phyloP scores from a whole-genome alignment of 768 basidiomycete genomes.

The Flagelloscypha sp. region DNA sequence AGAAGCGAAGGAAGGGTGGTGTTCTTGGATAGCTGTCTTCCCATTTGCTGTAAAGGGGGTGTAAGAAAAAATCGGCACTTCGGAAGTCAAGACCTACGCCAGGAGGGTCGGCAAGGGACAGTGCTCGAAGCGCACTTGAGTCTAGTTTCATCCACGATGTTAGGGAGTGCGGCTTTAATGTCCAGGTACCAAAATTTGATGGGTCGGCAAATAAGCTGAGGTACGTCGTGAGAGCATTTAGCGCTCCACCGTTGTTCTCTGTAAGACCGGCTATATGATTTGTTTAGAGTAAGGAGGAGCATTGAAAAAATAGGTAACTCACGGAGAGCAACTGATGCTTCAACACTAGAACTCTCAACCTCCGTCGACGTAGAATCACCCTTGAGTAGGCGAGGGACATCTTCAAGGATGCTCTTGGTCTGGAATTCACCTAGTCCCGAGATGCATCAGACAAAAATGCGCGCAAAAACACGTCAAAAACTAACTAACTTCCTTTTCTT shows the following conservation, averaged over 20 bases:
- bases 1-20: constrained; percentile 83
- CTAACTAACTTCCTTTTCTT: constrained; percentile 66
- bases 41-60: constrained; percentile 20
- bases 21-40: constrained; percentile 63
- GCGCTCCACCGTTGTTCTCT: constrained; percentile 75
- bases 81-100: constrained; percentile 33
- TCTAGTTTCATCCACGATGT: constrained; percentile 94
- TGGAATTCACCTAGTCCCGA: constrained; percentile 70
- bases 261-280: constrained; percentile 1
- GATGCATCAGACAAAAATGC: neutral
- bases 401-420: constrained; percentile 70
- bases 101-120: constrained; percentile 74
- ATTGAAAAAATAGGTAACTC: constrained; percentile 15
- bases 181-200: constrained; percentile 73
- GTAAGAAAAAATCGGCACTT: neutral
- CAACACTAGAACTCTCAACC: constrained; percentile 42
- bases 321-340: constrained; percentile 49
- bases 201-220: constrained; percentile 72
- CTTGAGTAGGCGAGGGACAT: constrained; percentile 62
- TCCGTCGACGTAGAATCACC: constrained; percentile 26
- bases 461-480: constrained; percentile 2
- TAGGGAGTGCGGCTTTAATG: constrained; percentile 79
- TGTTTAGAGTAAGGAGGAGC: constrained; percentile 1
- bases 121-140: constrained; percentile 84
- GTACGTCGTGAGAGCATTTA: constrained; percentile 77